A percentile compares a stretch with the other conserved stretches of the same genome.
Conservation (phyloP, 257 asterid genomes). For the Rhazya stricta region DNA sequence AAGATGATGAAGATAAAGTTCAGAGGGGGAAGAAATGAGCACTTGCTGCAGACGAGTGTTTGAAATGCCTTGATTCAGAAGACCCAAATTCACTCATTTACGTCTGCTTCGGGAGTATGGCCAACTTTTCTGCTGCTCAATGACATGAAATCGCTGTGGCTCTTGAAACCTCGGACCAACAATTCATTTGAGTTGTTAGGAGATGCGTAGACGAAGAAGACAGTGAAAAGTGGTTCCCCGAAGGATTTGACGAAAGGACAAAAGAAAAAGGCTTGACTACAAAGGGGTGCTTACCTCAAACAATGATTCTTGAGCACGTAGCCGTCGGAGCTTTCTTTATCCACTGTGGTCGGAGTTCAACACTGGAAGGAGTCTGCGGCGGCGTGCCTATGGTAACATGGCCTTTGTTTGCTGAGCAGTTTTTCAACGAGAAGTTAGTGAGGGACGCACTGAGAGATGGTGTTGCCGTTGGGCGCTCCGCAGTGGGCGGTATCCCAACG, state of each 20-base stretch:
- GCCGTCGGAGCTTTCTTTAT: constrained; percentile 38
- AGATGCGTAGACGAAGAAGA: constrained; percentile 22
- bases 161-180: constrained; percentile 47
- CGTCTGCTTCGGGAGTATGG: constrained; percentile 56
- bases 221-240: constrained; percentile 37
- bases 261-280: constrained; percentile 45
- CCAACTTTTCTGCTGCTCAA: constrained; percentile 36
- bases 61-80: constrained; percentile 53
- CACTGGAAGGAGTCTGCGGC: constrained; percentile 33
- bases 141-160: constrained; percentile 55
- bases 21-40: constrained; percentile 36
- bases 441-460: constrained; percentile 34
- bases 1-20: background rate
- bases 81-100: constrained; percentile 48
- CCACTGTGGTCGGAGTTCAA: constrained; percentile 58
- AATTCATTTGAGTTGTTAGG: constrained; percentile 67
- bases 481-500: constrained; percentile 13
- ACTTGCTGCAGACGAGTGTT: constrained; percentile 43
- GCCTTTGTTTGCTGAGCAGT: constrained; percentile 30
- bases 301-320: constrained; percentile 37
- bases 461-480: constrained; percentile 32
- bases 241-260: constrained; percentile 49
- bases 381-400: constrained; percentile 12
- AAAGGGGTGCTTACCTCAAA: constrained; percentile 71
- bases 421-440: constrained; percentile 39